Evolutionary conservation across 768 basidiomycete genomes (phyloP), one percentile per base, ranked within the genome.

Genomic region (Tulasnella sp.): DNA sequence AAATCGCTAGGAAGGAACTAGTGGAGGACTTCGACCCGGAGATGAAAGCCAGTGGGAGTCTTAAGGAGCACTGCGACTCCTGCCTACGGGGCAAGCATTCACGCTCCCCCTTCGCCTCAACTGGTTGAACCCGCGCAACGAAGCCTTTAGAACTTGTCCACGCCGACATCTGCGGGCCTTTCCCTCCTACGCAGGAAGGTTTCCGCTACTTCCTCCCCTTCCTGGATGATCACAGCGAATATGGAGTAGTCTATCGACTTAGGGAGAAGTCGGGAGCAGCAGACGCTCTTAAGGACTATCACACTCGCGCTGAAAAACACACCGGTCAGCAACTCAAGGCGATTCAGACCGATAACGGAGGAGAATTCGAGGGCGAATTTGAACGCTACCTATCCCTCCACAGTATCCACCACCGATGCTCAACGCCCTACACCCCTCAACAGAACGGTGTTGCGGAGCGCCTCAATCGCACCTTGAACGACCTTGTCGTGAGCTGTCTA

Each of bases 381-480:
- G 73, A 40, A 48, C 29, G n/a, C 0, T 44, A 37, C 42, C n/a
- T n/a, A n/a, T n/a, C n/a, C n/a, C n/a, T 55, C 11, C 26, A 55
- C 73, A 40, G 73, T 3, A 74, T 74, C 1, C 37, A 29, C 3
- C 73, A 74, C 48, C 40, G 46, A 44, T 13, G 29, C 15, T 48
- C 73, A 15, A 55, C 48, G 13, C 3, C 40, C 39, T 46, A 74
- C 73, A 74, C 46, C 4, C 73, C 37, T 1, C 1, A 74, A 16
- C 46, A 40, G 18, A 74, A 74, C 42, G 40, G 73, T 4, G 73
- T 74, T 23, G 73, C 46, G 2, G 73, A 74, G 48, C 32, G 26
- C 4, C 29, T 48, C 2, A 74, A 74, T 39, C 32, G 39, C 3
- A 74, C 73, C 7, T 13, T 74, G 20, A 32, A 37, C 18, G 73